These are phyloP conservation scores for Echinosophora koreensis DNA, from an alignment of 306 rosid species.

Conservation along the genomic window DNA sequence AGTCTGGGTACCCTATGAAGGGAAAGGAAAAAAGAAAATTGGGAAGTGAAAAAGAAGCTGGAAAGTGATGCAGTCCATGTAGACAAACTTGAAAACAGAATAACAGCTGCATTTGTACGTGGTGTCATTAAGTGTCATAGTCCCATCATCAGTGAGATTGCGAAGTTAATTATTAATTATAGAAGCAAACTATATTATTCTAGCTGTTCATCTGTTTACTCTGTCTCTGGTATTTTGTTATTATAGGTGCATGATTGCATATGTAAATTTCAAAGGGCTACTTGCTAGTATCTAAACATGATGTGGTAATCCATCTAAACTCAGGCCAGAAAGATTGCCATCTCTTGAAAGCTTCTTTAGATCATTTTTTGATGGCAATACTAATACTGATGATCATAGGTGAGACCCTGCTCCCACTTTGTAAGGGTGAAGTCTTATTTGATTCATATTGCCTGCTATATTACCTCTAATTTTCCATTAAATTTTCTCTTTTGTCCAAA, in stretches of 20 bases:
- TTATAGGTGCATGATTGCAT: constrained; percentile 5
- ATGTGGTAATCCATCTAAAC: constrained; percentile 11
- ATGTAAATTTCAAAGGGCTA: constrained; percentile 15
- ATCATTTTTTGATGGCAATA: not conserved
- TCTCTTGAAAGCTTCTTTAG: not conserved
- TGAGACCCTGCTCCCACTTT: not conserved
- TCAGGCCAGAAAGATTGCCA: not conserved
- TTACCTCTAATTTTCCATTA: not conserved
- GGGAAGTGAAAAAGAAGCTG: constrained; percentile 29
- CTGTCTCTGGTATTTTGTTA: constrained; percentile 19
- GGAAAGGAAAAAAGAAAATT: constrained; percentile 19
- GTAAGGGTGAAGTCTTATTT: not conserved
- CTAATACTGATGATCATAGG: not conserved
- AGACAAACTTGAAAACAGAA: constrained; percentile 41
- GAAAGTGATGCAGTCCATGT: constrained; percentile 40
- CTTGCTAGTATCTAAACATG: not conserved
- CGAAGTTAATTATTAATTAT: constrained; percentile 31
- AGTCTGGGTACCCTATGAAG: constrained; percentile 1
- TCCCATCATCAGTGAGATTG: constrained; percentile 29
- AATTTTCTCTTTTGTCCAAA: constrained; percentile 25
- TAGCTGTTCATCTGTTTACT: constrained; percentile 9
- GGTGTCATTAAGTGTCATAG: constrained; percentile 34
- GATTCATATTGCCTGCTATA: not conserved
- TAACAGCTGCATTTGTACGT: constrained; percentile 34
- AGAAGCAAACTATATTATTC: constrained; percentile 4